Evolutionary conservation across 495 filamentous ascomycete species (phyloP).

Genomic region (Astrocystis sublimbata): DNA sequence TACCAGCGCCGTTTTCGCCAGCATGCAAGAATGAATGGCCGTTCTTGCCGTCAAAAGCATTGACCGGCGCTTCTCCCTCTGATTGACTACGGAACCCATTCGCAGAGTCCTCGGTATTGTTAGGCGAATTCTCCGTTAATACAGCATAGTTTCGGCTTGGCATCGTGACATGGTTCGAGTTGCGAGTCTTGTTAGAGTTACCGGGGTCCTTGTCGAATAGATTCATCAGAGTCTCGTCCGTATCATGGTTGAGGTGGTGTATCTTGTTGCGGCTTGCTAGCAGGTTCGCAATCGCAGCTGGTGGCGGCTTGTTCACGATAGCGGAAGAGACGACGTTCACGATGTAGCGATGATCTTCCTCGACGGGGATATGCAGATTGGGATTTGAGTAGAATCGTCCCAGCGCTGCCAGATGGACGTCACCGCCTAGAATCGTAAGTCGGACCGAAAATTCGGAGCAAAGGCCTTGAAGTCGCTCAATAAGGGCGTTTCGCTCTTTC

Average conservation of each 20-base stretch:
- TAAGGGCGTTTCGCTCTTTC: conserved; percentile 72
- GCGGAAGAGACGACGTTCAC: conserved; percentile 87
- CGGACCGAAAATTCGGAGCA: conserved; percentile 71
- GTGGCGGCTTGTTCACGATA: conserved; percentile 92
- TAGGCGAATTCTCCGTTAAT: conserved; percentile 67
- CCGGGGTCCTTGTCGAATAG: conserved; percentile 86
- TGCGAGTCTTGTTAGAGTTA: conserved; percentile 61
- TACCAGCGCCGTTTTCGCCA: conserved; percentile 67
- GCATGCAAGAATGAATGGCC: conserved; percentile 63
- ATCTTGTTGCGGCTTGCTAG: conserved; percentile 86
- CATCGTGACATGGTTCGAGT: conserved; percentile 83
- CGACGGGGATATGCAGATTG: conserved; percentile 71
- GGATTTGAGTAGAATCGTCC: conserved; percentile 94
- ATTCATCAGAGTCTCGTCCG: conserved; percentile 85
- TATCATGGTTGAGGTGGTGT: conserved; percentile 81
- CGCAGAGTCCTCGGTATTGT: conserved; percentile 30
- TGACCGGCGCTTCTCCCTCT: conserved; percentile 9
- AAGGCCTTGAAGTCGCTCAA: conserved; percentile 73
- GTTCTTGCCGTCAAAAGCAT: conserved; percentile 48
- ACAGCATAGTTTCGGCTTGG: conserved; percentile 85
- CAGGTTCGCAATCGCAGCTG: conserved; percentile 82
- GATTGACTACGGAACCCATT: conserved; percentile 16
- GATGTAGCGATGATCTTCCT: conserved; percentile 93
- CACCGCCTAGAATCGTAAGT: conserved; percentile 84
- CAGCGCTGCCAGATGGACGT: conserved; percentile 90